Conservation (phyloP, 352 stramenopile species). For the Pilasporangium apinafurcum region DNA sequence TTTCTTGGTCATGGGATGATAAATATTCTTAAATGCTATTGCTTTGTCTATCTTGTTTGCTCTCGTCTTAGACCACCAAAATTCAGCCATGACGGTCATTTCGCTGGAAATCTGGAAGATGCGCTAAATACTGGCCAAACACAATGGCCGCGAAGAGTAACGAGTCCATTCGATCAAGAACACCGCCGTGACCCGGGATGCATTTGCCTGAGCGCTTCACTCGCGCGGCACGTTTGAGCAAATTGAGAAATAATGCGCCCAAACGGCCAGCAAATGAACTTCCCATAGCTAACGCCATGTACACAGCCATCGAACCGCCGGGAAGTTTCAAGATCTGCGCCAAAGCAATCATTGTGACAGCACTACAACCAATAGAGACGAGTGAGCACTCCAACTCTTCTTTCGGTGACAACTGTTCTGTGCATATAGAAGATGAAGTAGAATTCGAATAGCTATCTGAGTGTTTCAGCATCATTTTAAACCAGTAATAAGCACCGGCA, state of each 20-base stretch:
- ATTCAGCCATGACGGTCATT: no score
- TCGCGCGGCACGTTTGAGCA: conserved; percentile 88
- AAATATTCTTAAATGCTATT: no score
- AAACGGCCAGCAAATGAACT: conserved; percentile 79
- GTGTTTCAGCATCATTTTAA: neutral
- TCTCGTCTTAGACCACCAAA: no score
- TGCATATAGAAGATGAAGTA: neutral
- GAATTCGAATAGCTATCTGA: no score
- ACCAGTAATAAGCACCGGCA: neutral
- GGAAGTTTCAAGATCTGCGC: neutral
- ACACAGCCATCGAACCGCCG: neutral
- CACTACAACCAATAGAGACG: neutral
- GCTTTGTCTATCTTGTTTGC: no score
- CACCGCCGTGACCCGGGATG: conserved; percentile 88
- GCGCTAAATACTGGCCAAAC: conserved; percentile 15
- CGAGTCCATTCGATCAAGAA: conserved; percentile 87
- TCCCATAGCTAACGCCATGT: conserved; percentile 32
- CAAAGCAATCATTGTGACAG: neutral
- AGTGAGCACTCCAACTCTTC: neutral
- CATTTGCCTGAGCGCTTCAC: conserved; percentile 88
- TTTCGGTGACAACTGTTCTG: neutral
- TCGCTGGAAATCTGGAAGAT: no score
- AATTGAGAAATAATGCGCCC: conserved; percentile 84
- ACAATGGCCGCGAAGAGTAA: conserved; percentile 68
- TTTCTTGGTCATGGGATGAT: no score